Conservation (phyloP, 768 basidiomycete species). For the Steccherinum ochraceum region DNA sequence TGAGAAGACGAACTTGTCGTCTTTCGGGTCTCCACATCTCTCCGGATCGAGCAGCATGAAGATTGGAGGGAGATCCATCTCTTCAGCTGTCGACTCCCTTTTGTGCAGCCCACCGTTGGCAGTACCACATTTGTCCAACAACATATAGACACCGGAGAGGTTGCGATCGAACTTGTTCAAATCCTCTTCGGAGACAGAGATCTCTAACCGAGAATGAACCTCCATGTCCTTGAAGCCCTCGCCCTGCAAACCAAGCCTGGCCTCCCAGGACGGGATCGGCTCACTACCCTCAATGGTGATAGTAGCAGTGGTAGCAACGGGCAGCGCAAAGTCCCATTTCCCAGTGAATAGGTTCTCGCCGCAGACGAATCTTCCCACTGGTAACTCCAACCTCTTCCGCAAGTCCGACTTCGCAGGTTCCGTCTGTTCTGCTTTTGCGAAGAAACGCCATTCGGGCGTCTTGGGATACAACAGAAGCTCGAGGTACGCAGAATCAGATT, state of each 20-base stretch:
- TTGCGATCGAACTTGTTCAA: conserved; percentile 60
- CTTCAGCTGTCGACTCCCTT: conserved; percentile 37
- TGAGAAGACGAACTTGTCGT: conserved; percentile 85
- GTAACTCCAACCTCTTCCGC: conserved; percentile 59
- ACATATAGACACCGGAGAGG: conserved; percentile 72
- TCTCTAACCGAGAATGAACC: conserved; percentile 60
- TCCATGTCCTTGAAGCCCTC: conserved; percentile 59
- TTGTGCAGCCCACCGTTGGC: conserved; percentile 81
- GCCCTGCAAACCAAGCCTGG: conserved; percentile 64
- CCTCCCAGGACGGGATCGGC: conserved; percentile 79
- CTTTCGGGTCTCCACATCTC: conserved; percentile 62
- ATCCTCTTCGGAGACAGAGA: conserved; percentile 49
- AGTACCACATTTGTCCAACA: conserved; percentile 84
- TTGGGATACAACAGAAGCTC: conserved; percentile 73
- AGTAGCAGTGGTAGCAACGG: conserved; percentile 44
- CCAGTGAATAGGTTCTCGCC: conserved; percentile 55
- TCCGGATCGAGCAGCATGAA: conserved; percentile 86
- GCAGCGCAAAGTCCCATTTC: conserved; percentile 76
- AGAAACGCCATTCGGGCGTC: conserved; percentile 85
- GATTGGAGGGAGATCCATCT: conserved; percentile 51
- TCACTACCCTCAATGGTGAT: conserved; percentile 63
- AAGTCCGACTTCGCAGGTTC: conserved; percentile 79
- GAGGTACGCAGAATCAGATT: conserved; percentile 60
- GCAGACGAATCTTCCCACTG: conserved; percentile 72
- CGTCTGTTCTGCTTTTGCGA: conserved; percentile 55